Evolutionary conservation across 352 stramenopile species (phyloP), one percentile per base, ranked within the genome.

Genomic region (Pythium phragmiticola): DNA sequence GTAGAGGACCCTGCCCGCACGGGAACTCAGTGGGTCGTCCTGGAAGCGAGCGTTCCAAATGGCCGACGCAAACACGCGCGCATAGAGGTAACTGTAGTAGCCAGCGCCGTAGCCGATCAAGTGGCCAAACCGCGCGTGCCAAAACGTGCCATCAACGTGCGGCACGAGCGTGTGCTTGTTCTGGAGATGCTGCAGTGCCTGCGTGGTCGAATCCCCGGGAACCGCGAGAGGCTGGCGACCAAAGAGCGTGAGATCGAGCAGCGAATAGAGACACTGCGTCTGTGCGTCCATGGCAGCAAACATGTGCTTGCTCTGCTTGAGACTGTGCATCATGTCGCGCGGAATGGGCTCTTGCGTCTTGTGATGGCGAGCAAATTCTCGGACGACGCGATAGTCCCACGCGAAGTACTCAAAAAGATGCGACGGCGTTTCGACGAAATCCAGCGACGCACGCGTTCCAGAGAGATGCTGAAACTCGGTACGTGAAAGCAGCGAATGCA

Each of bases 361-460:
- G 69, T 95, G 78, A 67, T 98, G 88, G 19, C 73, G 75, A 5
- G 90, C 88, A 66, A 97, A 97, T 57, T 87, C 76, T 17, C 73
- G 73, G 1, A 98, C 79, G 28, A 97, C 81, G 30, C 88, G 84
- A 41, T 84, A 80, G 62, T 99, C 92, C 84, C 94, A 98, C 23
- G 88, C 87, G 80, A 98, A 99, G 57, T 98, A 94, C 85, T 99
- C 97, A 51, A 99, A 96, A 54, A 99, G 70, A 78, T 99, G 97
- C n/a, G 90, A 98, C 12, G 97, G 96, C 12, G 86, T 95, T 71
- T 96, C 88, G 16, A 99, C 95, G 78, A 99, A 99, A 69, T 99
- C 97, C 55, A 97, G 67, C 30, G 87, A 85, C 39, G 89, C 92
- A 17, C 96, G 84, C 13, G 96, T 99, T 21, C 97, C 97, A 5